Evolutionary conservation across 805 yeast species (phyloP), one percentile per base, ranked within the genome.

Genomic region (Metschnikowia hibisci): DNA sequence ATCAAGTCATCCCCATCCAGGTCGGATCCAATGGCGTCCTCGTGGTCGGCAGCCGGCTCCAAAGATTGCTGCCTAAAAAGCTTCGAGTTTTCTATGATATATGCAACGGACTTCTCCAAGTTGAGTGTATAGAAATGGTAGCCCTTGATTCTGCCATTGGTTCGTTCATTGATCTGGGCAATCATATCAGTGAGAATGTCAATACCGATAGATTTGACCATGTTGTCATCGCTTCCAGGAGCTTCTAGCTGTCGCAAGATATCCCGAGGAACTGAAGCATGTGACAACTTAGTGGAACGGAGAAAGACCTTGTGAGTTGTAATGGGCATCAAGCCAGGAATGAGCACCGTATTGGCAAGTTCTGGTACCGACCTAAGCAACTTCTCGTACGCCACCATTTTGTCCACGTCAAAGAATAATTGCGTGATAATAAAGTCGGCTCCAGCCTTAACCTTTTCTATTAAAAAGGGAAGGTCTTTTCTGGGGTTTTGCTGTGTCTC

Each of bases 401-500:
- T 84, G 41, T 77, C 80, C n/a, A 80, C 85, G 61, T 91, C 96
- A 60, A 84, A 91, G 58, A 93, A 91, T 56, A 91, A 63, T 67
- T 91, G 99, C 0, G 98, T 88, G 49, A 93, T 78, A 41, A 93
- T 78, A 59, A 88, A 93, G 57, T 88, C 95, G 2, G 98, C 99
- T 34, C 99, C 99, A 1, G 98, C 97, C 45, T 81, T 76, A 18
- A 91, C 76, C 62, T 93, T 93, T 52, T 87, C 95, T 39, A 81
- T 77, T 63, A 93, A 73, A 58, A 64, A 88, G 6, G 93, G 91
- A 36, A 91, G 57, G 62, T 91, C 99, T 36, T 74, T 74, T 16
- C 61, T 59, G 1, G 83, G 80, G 54, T 80, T 77, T 61, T 89
- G 96, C 28, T 72, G 73, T 7, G 78, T 64, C 35, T 67, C 73